Conservation (phyloP, 257 asterid genomes). For the Pogostemon cablin region DNA sequence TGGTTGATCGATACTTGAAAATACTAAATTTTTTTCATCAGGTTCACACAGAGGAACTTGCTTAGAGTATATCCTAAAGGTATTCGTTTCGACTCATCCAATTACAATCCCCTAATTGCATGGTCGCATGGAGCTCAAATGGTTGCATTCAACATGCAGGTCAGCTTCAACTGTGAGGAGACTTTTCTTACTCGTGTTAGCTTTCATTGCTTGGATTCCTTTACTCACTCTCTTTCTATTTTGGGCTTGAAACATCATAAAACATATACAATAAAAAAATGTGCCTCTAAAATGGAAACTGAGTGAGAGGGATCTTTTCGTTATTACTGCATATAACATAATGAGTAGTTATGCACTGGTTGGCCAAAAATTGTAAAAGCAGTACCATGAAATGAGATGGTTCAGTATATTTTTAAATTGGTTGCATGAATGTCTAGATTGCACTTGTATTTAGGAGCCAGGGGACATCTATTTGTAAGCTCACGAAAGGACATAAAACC, state of each 20-base stretch:
- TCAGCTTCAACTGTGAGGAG: conserved; percentile 33
- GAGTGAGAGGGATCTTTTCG: not conserved
- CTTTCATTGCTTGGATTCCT: conserved; percentile 18
- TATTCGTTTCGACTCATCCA: conserved; percentile 85
- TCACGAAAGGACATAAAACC: conserved; percentile 7
- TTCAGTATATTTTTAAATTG: conserved; percentile 4
- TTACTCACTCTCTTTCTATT: not conserved
- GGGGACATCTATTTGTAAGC: not conserved
- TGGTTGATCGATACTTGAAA: no score
- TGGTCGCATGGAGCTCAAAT: conserved; percentile 98
- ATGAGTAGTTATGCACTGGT: conserved; percentile 9
- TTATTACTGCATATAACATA: not conserved
- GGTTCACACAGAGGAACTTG: conserved; percentile 80
- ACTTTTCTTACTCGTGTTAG: conserved; percentile 5
- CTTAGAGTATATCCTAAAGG: conserved; percentile 91
- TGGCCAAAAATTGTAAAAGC: not conserved
- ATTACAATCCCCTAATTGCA: conserved; percentile 87
- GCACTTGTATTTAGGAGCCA: not conserved
- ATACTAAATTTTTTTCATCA: conserved; percentile 24
- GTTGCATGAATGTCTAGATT: conserved; percentile 1
- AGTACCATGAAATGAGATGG: not conserved
- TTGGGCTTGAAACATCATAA: not conserved
- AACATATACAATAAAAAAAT: conserved; percentile 1
- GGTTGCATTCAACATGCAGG: conserved; percentile 99
- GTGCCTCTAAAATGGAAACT: not conserved